Base-by-base conservation (phyloP, 805 yeast genomes). In the Dipodascus geniculatus region DNA sequence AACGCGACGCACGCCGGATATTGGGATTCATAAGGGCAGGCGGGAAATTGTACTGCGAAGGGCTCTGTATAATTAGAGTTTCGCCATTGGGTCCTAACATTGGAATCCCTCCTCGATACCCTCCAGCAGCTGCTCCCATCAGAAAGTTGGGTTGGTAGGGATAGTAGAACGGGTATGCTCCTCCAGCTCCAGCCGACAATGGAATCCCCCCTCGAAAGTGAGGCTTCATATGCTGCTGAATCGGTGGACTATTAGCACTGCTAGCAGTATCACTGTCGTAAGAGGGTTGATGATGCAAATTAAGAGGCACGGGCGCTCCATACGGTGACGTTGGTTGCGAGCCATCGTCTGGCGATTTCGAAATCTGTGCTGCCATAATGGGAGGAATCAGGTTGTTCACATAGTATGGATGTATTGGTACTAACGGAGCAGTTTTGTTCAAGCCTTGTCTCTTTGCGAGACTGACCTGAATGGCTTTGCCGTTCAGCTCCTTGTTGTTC, bases 381-480 rank as follows among this genome's bases (percentile, higher is more conserved):
- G 44, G 44, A 38, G 44, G 44, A 38, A 38, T 38, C 44, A 38
- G 14, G 14, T 38, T 38, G 44, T 38, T 38, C 17, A 38, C 44
- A 16, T 38, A 38, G 20, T n/a, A 38, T 11, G 44, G 44, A n/a
- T 38, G 44, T 3, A 38, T 38, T 11, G 44, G 44, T 38, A 38
- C 17, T 38, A 38, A n/a, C 11, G 20, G 44, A 11, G 44, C 20
- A 6, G 44, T 3, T 38, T 38, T 38, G 20, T n/a, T 38, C 8
- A 17, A 16, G 28, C 59, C 61, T 50, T 81, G 80, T 68, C 83
- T 74, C 68, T 83, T 89, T 23, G 95, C 95, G 69, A 86, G 80
- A 49, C 91, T 83, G 42, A 86, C 90, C 62, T 75, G 75, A 52
- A 83, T 68, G 60, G 69, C 72, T 60, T 77, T 77, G 50, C 81